Evolutionary conservation across 352 stramenopile genomes (phyloP), one percentile per base, ranked within the genome.

Genomic region (Chrysophaeum taylorii): DNA sequence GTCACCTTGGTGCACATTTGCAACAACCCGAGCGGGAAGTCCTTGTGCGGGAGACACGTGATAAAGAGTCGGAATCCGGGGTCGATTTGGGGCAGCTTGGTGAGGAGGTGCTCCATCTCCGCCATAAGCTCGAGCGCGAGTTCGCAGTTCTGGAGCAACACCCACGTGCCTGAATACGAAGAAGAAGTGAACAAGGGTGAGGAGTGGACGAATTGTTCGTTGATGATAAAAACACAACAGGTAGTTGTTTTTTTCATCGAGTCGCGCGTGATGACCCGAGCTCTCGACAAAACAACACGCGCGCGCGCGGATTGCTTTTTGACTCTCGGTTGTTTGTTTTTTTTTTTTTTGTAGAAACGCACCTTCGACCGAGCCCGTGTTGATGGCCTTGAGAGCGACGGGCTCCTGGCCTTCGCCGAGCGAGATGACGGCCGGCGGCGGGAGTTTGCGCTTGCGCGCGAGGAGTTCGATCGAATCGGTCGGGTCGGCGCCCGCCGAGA

Each of bases 1-100:
- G 94, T 98, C 31, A 98, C 94, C 76, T 98, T 99, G 37, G 92
- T 98, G 48, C 89, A 97, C 93, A 98, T 98, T 77, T 99, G 94
- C 53, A 99, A 83, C 75, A 99, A 80, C 0, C 93, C 94, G 0
- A 99, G 77, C 4, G 94, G 94, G 78, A 98, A 98, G 68, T 96
- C 84, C 60, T 93, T 83, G 78, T 97, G 92, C 4, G 94, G 94
- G 16, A 97, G 80, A 41, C 94, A 93, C 9, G 94, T 99, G 62
- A 99, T 89, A 78, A 98, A 99, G 41, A 98, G 79, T 0, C 94
- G 86, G 76, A 98, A 98, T 73, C 89, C 91, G 0, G 87, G 87
- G 70, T 98, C 92, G 86, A 97, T 96, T 42, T 82, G 92, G 71
- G 96, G 91, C 35, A 98, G 73, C 74, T 97, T 97, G 50, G 92